These are phyloP conservation scores for Lachnellula cervina DNA, from an alignment of 2,329 filamentous ascomycete genomes.

Conservation along the genomic window DNA sequence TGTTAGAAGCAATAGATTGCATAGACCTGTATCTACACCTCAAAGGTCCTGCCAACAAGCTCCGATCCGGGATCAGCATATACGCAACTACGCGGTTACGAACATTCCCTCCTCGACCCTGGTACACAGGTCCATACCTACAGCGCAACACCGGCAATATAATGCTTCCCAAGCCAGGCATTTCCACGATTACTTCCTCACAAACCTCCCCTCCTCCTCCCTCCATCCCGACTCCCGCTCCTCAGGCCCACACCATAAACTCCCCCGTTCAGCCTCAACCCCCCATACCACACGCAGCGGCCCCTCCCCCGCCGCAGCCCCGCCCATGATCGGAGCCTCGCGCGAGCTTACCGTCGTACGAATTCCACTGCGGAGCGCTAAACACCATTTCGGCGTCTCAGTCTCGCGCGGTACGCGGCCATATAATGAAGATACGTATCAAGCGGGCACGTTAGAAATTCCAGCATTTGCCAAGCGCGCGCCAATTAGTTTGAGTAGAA, in stretches of 20 bases:
- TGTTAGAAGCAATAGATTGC: slow-evolving; percentile 2
- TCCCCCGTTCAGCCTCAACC: slow-evolving; percentile 77
- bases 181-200: slow-evolving; percentile 97
- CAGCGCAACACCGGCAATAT: neutral
- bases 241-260: slow-evolving; percentile 70
- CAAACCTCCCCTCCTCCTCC: slow-evolving; percentile 88
- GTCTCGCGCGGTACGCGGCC: slow-evolving; percentile 75
- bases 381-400: slow-evolving; percentile 87
- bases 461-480: slow-evolving; percentile 85
- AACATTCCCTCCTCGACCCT: neutral
- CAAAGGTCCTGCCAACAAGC: neutral
- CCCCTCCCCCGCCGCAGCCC: slow-evolving; percentile 52
- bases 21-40: neutral
- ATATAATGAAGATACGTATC: slow-evolving; percentile 91
- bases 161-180: slow-evolving; percentile 14
- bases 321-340: slow-evolving; percentile 53
- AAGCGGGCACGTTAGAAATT: slow-evolving; percentile 88
- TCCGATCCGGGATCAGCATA: neutral
- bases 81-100: neutral
- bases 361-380: slow-evolving; percentile 87
- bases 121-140: neutral
- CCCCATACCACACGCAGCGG: slow-evolving; percentile 61
- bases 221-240: slow-evolving; percentile 78
- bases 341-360: slow-evolving; percentile 90
- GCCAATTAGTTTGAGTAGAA: slow-evolving; percentile 53